A percentile compares a stretch with the other conserved stretches of the same genome.
phyloP scores from a whole-genome alignment of 345 rosid genomes.

The Microthlaspi erraticum region DNA sequence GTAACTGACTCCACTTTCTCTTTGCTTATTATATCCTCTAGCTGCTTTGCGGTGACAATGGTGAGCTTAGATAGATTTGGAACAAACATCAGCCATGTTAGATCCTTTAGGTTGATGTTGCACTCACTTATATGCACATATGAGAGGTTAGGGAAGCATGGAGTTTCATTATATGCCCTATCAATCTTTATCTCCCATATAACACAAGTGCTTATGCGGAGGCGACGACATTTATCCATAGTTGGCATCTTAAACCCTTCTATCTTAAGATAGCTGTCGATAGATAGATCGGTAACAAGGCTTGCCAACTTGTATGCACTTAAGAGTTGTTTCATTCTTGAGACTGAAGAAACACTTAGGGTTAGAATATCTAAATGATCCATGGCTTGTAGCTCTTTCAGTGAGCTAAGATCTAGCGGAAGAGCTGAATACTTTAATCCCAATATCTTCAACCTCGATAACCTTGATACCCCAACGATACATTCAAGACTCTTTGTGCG shows the following conservation, averaged over 20 bases:
- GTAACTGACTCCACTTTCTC: neutral
- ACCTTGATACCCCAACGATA: neutral
- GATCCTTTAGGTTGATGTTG: neutral
- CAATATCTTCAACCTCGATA: neutral
- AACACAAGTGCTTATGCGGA: neutral
- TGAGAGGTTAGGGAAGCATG: slow-evolving; percentile 10
- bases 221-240: slow-evolving; percentile 2
- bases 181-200: neutral
- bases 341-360: no score
- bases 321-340: no score
- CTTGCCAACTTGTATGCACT: neutral
- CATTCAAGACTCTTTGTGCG: neutral
- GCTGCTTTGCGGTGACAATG: neutral
- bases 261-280: neutral
- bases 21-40: neutral
- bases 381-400: neutral
- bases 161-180: neutral
- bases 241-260: neutral
- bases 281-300: neutral
- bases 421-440: neutral
- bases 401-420: neutral
- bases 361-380: neutral
- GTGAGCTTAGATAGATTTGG: neutral
- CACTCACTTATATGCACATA: neutral
- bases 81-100: neutral